Percentiles rank a stretch among this genome's conserved stretches.
These are phyloP conservation scores for Salinomyces thailandicus DNA, from an alignment of 2,329 filamentous ascomycete genomes.

Conservation along the genomic window DNA sequence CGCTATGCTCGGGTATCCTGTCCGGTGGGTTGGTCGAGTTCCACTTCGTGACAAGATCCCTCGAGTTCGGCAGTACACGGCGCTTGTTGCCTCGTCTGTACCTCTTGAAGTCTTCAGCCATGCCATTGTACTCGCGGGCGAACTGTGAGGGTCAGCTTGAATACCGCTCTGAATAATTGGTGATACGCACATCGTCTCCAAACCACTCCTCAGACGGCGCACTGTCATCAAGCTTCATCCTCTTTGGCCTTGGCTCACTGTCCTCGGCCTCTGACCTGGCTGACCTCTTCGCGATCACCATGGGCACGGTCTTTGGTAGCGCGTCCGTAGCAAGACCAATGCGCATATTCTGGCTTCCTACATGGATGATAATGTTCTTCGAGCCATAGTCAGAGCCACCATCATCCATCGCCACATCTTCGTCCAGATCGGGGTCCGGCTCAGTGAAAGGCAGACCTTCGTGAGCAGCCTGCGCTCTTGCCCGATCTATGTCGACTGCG, in stretches of 20 bases:
- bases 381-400: constrained; percentile 59
- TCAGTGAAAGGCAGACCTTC: constrained; percentile 29
- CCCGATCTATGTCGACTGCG: constrained; percentile 79
- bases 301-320: constrained; percentile 84
- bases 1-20: constrained; percentile 86
- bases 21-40: constrained; percentile 78
- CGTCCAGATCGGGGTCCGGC: constrained; percentile 24
- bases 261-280: constrained; percentile 73
- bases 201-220: constrained; percentile 67
- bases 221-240: constrained; percentile 51
- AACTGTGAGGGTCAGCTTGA: constrained; percentile 33
- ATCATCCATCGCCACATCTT: constrained; percentile 48
- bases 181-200: constrained; percentile 59
- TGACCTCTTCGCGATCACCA: constrained; percentile 76
- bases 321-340: constrained; percentile 95
- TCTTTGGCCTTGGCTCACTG: constrained; percentile 64
- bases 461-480: constrained; percentile 63
- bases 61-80: constrained; percentile 92
- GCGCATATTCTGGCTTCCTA: constrained; percentile 87
- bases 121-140: constrained; percentile 59
- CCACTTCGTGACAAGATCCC: constrained; percentile 89
- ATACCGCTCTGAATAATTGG: constrained; percentile 1
- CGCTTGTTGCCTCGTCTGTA: constrained; percentile 91
- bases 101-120: constrained; percentile 76
- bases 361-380: constrained; percentile 88